Base-by-base conservation (phyloP, 257 asterid species). In the Jasminum sambac region DNA sequence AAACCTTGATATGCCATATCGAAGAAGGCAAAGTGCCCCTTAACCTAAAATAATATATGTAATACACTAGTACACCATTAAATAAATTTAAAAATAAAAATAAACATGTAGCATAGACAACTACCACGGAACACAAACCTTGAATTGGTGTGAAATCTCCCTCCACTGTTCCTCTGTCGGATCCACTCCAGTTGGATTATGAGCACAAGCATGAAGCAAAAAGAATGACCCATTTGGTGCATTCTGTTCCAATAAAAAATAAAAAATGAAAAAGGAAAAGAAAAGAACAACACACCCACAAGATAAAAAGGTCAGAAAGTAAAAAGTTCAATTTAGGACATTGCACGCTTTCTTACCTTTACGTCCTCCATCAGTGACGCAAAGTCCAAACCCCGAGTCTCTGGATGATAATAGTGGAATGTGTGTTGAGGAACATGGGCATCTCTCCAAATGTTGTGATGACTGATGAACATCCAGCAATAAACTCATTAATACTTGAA, bases 1-100 rank as follows among this genome's bases (percentile, higher is more conserved):
- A 95, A 95, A 64, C 99, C 99, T 91, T 95, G 99, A 83, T 95
- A 95, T 65, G 99, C 99, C 99, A 95, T 95, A 83, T 95, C 99
- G 71, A 95, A 95, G 68, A 91, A 83, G 72, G 99, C 93, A 72
- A 85, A 88, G 76, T 95, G 99, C 34, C 95, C 97, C 80, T 89
- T 91, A 61, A 80, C 89, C 99, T 95, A 86, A 78, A 71, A 66
- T 34, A 58, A 72, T 48, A 72, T 48, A 60, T 57, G 65, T 37
- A 57, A 6, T 9, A 39, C 34, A 57, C 39, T 38, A 66, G 14
- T 43, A 48, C 1, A 55, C 16, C 40, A 6, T 42, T 66, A 42
- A 11, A 60, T 37, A 2, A 23, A 64, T 34, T 37, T 46, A 19
- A 26, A 70, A 38, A 16, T 4, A 42, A 26, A n/a, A 61, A 43